Evolutionary conservation across 176 grass and related monocot species (phyloP), one percentile per base, ranked within the genome.

Genomic region (Oryza longistaminata): DNA sequence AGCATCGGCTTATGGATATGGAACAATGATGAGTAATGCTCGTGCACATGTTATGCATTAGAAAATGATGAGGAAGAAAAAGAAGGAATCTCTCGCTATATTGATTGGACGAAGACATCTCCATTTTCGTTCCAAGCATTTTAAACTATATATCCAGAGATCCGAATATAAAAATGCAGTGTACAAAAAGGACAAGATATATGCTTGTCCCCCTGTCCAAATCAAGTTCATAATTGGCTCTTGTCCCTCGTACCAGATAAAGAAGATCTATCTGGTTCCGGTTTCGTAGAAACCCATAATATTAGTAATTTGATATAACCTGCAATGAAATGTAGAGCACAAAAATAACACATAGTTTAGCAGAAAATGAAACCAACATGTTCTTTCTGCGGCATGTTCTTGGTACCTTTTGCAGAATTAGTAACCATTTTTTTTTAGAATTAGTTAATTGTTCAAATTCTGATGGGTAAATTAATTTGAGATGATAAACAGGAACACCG

Each of bases 201-300:
- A 37, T 81, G 27, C n/a, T 24, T 62, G 26, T 52, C 5, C 11
- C 43, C 42, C 25, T 37, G 60, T 66, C 44, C 26, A 64, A 50
- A 66, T 39, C 71, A 66, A 11, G 27, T 74, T 83, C 70, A 83
- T 16, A 48, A 45, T 9, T 15, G 12, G 31, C 45, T 66, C 62
- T 82, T 44, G 50, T 62, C 37, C 35, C 60, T 71, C 17, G 50
- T n/a, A 77, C 4, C 16, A 62, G 75, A 78, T 11, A 67, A 85
- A 48, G 83, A 78, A 71, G 37, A 35, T 19, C 3, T 85, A 50
- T 85, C 83, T 21, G 50, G 34, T 46, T 35, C 66, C 39, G 8
- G 74, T 42, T 78, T 78, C 25, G 75, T 64, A 62, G 37, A 85
- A 85, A 78, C 75, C 83, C 17, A 79, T 73, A 65, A 37, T 19